A percentile compares a stretch with the other conserved stretches of the same genome.
Conservation (phyloP, 176 grass and related monocot genomes). For the Sorghum bicolor region DNA sequence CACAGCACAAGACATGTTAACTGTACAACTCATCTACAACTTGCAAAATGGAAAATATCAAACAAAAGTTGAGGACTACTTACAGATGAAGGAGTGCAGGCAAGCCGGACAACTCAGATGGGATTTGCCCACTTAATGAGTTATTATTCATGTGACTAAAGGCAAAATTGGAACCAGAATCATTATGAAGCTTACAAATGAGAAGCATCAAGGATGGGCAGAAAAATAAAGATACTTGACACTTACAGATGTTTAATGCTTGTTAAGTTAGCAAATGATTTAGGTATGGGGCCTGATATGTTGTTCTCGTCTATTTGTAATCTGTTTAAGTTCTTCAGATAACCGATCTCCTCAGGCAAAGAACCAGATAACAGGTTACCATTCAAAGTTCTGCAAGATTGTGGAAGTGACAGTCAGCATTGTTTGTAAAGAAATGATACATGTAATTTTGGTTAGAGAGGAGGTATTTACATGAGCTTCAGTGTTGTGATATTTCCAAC, state of each 20-base stretch:
- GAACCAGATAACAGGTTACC: conserved; percentile 74
- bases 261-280: conserved; percentile 75
- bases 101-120: conserved; percentile 65
- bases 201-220: not conserved
- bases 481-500: conserved; percentile 71
- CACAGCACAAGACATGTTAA: conserved; percentile 14
- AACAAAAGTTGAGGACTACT: conserved; percentile 30
- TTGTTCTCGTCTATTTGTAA: conserved; percentile 83
- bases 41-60: not conserved
- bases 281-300: conserved; percentile 85
- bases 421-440: not conserved
- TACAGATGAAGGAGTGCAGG: conserved; percentile 65
- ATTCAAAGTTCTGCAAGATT: conserved; percentile 74
- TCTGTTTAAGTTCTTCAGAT: conserved; percentile 66
- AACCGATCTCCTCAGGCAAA: conserved; percentile 83
- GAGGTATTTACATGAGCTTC: conserved; percentile 65
- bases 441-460: not conserved
- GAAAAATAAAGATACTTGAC: conserved; percentile 1
- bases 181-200: conserved; percentile 19
- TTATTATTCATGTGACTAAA: conserved; percentile 98
- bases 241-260: conserved; percentile 83
- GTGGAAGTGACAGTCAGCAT: not conserved
- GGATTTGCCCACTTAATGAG: conserved; percentile 92
- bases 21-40: not conserved
- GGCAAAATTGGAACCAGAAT: conserved; percentile 21